Conservation (phyloP, 2,329 filamentous ascomycete genomes). For the Colletotrichum melonis region DNA sequence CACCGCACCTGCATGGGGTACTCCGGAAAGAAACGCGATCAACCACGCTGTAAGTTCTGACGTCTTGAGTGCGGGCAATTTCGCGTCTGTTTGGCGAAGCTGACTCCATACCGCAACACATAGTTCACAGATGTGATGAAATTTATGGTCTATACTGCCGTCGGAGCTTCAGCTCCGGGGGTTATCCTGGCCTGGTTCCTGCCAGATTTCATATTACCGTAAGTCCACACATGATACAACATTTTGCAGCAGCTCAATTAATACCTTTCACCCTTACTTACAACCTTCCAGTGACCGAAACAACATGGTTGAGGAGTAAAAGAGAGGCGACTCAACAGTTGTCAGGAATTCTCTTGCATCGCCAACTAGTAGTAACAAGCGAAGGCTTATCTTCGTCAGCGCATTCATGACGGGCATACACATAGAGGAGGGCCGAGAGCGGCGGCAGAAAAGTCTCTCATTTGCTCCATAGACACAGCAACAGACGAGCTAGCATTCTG, state of each 20-base stretch:
- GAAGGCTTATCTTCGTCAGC: background rate
- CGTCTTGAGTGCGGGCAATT: background rate
- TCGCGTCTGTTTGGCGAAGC: background rate
- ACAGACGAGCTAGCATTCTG: background rate
- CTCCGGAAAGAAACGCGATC: constrained; percentile 18
- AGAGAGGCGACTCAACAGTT: background rate
- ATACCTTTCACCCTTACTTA: background rate
- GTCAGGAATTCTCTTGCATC: background rate
- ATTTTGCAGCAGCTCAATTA: background rate
- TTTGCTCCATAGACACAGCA: background rate
- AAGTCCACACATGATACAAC: background rate
- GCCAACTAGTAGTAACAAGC: background rate
- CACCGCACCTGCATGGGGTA: constrained; percentile 20
- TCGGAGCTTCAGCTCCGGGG: constrained; percentile 23
- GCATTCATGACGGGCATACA: background rate
- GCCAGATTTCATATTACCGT: constrained; percentile 23
- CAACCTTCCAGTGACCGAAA: constrained; percentile 2
- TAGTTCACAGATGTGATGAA: constrained; percentile 28
- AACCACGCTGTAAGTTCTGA: constrained; percentile 11
- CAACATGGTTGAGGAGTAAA: constrained; percentile 9
- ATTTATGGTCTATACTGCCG: constrained; percentile 16
- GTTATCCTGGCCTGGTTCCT: constrained; percentile 19
- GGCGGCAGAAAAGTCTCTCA: background rate
- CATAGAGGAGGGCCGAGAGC: background rate
- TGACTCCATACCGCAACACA: background rate